phyloP scores from a whole-genome alignment of 495 filamentous ascomycete species.

The Paragyromitra xinjiangensis region DNA sequence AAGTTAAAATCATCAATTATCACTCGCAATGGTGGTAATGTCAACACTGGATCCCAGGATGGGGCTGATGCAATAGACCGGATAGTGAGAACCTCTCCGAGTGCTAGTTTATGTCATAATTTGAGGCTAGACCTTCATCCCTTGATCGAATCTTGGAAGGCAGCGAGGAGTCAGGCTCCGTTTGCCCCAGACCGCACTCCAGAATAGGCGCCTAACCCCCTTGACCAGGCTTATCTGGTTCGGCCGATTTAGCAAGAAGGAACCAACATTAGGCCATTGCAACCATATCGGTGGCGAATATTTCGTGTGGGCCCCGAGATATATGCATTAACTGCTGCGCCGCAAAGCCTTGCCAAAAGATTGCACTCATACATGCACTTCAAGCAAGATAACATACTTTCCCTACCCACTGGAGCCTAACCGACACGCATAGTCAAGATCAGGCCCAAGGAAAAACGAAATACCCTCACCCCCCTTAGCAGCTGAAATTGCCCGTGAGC shows the following conservation, averaged over 20 bases:
- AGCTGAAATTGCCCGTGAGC: background rate
- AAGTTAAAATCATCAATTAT: background rate
- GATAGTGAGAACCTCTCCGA: background rate
- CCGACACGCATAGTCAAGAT: background rate
- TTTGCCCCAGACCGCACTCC: background rate
- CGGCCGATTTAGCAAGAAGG: background rate
- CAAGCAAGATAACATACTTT: background rate
- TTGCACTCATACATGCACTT: background rate
- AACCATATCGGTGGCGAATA: background rate
- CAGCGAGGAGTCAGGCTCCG: background rate
- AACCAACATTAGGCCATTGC: background rate
- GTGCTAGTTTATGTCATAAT: background rate
- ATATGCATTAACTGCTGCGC: constrained; percentile 4
- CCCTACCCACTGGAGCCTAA: background rate
- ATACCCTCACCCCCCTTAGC: background rate
- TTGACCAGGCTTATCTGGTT: background rate
- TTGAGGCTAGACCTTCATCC: background rate
- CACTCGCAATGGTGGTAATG: background rate
- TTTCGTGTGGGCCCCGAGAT: background rate
- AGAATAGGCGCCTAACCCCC: background rate
- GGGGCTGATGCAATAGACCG: background rate
- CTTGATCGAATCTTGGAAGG: background rate
- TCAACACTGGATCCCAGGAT: background rate
- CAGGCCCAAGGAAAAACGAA: too few species aligned
- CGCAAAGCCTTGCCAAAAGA: background rate